These are phyloP conservation scores for Pugionium cornutum DNA, from an alignment of 345 rosid species.

Conservation along the genomic window DNA sequence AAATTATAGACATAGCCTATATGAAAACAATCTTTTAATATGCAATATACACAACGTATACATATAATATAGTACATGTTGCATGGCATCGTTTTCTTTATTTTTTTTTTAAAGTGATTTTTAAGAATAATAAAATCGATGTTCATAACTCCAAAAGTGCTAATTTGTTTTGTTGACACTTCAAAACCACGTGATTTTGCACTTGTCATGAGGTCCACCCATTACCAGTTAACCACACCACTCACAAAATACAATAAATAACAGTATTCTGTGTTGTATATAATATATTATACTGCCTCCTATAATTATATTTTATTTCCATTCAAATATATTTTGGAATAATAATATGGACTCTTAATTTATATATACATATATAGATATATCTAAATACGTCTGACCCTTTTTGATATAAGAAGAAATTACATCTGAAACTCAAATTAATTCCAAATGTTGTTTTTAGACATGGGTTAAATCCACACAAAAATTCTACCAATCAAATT, in stretches of 20 bases:
- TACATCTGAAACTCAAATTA: too few species aligned
- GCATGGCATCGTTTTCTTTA: conserved; percentile 27
- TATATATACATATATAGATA: too few species aligned
- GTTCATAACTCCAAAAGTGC: conserved; percentile 31
- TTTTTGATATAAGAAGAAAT: too few species aligned
- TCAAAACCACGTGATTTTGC: conserved; percentile 45
- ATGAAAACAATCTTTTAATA: conserved; percentile 12
- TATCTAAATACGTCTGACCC: too few species aligned
- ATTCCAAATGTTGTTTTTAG: too few species aligned
- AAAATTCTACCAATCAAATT: too few species aligned
- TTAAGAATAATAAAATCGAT: conserved; percentile 11
- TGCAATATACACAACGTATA: not conserved
- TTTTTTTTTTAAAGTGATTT: not conserved
- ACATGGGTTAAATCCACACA: too few species aligned
- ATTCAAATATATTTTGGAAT: too few species aligned
- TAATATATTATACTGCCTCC: not conserved
- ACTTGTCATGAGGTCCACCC: conserved; percentile 34
- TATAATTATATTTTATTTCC: not conserved
- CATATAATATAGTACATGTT: conserved; percentile 4
- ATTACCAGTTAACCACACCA: conserved; percentile 4
- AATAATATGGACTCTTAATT: too few species aligned
- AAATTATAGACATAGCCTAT: too few species aligned
- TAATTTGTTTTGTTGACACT: conserved; percentile 38
- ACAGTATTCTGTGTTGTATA: not conserved
- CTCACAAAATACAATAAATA: conserved; percentile 15